phyloP scores from a whole-genome alignment of 805 yeast species.

The Isabelozyma pseudorhagii region DNA sequence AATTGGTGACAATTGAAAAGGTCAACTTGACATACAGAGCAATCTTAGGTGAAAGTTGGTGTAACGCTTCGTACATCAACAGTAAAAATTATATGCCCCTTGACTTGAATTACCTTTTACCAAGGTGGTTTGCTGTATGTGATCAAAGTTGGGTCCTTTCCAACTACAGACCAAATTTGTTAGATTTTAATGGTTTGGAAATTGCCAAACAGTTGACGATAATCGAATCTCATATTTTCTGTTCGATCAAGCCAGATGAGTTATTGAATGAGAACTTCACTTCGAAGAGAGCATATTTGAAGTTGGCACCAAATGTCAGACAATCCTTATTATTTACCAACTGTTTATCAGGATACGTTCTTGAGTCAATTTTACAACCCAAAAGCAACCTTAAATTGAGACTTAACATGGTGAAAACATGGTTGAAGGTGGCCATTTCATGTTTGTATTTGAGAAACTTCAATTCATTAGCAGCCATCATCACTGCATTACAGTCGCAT shows the following conservation, averaged over 20 bases:
- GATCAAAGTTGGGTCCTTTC: slow-evolving; percentile 58
- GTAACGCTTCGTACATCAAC: slow-evolving; percentile 23
- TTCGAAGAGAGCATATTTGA: slow-evolving; percentile 54
- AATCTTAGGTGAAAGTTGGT: slow-evolving; percentile 50
- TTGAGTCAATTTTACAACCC: slow-evolving; percentile 64
- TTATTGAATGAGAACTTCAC: slow-evolving; percentile 62
- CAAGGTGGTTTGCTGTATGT: slow-evolving; percentile 48
- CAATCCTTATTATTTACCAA: slow-evolving; percentile 67
- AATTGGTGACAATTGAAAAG: slow-evolving; percentile 44
- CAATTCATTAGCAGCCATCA: slow-evolving; percentile 75
- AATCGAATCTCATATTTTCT: slow-evolving; percentile 65
- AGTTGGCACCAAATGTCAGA: slow-evolving; percentile 61
- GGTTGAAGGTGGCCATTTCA: slow-evolving; percentile 74
- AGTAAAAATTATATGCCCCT: slow-evolving; percentile 28
- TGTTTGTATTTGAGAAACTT: slow-evolving; percentile 72
- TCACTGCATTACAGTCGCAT: slow-evolving; percentile 74
- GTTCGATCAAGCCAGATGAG: slow-evolving; percentile 63
- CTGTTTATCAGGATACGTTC: slow-evolving; percentile 65
- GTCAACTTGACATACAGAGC: slow-evolving; percentile 52
- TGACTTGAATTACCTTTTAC: slow-evolving; percentile 33
- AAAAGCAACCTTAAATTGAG: slow-evolving; percentile 47
- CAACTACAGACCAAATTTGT: slow-evolving; percentile 48
- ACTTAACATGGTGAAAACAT: slow-evolving; percentile 53
- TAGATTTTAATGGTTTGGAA: slow-evolving; percentile 67
- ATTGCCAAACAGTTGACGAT: slow-evolving; percentile 74